Base-by-base conservation (phyloP, 805 yeast species). In the Starmera pachycereana region DNA sequence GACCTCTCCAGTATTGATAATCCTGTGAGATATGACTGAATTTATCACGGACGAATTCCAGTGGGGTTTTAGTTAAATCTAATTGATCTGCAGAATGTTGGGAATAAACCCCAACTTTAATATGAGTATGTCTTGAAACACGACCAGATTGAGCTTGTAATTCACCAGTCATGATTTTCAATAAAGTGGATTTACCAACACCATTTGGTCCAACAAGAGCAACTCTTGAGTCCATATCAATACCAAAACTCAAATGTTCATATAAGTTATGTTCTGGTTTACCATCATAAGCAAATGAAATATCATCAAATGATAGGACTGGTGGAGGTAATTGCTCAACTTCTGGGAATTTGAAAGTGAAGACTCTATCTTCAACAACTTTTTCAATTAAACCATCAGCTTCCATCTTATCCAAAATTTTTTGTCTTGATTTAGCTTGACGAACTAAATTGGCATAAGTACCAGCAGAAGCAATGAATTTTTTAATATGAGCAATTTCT, bases 401-500 rank as follows among this genome's bases (percentile, higher is more conserved):
- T 71, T 92, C 98, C 98, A 92, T 92, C 81, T 92, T 92, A 70
- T 92, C 98, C 65, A 92, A 74, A 62, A 92, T 92, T 81, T 92
- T 92, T 76, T 92, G 98, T 71, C 97, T 86, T 29, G 98, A 92
- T 69, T 92, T 92, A 50, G 98, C 98, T 71, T 92, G 98, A 65
- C 85, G 87, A 44, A 92, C 98, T 72, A 92, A 74, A 71, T 92
- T 92, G 46, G 98, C 97, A 69, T 92, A 92, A 41, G 98, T 92
- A 89, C 98, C 98, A 42, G 98, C 98, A 53, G 96, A 84, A 32
- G 98, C 98, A 69, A 92, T 92, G 64, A 92, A 92, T 71, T 92
- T 92, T 76, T 92, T 92, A 67, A 92, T 94, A 68, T 92, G 97
- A 32, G 79, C 87, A 57, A 92, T 92, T 75, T 92, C 98, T 67